Conservation (phyloP, 164 flowering plant species). For the Vitis labrusca region DNA sequence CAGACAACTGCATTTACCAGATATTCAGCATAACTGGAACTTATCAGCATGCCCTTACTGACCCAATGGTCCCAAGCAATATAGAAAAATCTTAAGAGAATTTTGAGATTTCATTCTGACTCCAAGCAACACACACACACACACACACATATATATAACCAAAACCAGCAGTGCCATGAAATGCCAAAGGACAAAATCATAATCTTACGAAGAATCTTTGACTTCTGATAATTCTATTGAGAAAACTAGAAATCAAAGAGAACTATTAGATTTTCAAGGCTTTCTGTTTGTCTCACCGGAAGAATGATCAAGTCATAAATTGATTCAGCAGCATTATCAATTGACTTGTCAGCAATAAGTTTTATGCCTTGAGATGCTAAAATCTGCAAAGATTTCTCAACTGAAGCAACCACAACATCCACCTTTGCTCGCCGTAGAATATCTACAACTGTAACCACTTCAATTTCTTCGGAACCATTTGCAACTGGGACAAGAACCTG, state of each 20-base stretch:
- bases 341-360: constrained; percentile 74
- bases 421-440: constrained; percentile 82
- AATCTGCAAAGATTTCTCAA: constrained; percentile 65
- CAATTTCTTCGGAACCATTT: constrained; percentile 90
- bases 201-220: background rate
- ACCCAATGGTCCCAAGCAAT: too few relatives aligned
- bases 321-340: constrained; percentile 60
- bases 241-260: background rate
- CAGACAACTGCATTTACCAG: background rate
- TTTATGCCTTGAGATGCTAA: constrained; percentile 63
- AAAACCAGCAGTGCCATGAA: too few relatives aligned
- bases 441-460: constrained; percentile 70
- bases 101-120: too few relatives aligned
- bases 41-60: too few relatives aligned
- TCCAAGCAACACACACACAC: too few relatives aligned
- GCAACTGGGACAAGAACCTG: constrained; percentile 95
- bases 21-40: too few relatives aligned
- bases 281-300: constrained; percentile 59
- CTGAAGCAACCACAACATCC: constrained; percentile 79
- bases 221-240: too few relatives aligned
- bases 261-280: background rate
- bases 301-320: constrained; percentile 81
- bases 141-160: too few relatives aligned
- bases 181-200: too few relatives aligned
- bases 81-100: too few relatives aligned